Evolutionary conservation across 2,329 filamentous ascomycete species (phyloP), one percentile per base, ranked within the genome.

Genomic region (Exserohilum turcica): DNA sequence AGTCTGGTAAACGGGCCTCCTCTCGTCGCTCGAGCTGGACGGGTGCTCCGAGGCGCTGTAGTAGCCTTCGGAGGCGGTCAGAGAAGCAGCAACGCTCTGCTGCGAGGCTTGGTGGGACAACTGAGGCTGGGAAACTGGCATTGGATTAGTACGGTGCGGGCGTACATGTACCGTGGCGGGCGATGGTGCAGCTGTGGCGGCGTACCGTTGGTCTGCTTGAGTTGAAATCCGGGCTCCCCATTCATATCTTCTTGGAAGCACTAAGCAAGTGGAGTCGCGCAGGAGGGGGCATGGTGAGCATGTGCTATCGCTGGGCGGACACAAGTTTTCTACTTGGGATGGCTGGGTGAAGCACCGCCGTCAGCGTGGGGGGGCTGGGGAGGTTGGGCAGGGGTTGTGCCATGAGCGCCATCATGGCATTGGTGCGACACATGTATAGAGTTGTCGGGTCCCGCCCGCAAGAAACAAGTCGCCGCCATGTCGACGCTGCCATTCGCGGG

Each of bases 51-150:
- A 77, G 49, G 79, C 67, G 53, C 77, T 80, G 69, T 79, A 80
- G 73, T 79, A 82, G 66, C 80, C 78, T 64, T 81, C 78, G 18
- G 76, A 78, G 24, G 79, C 79, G 32, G 78, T 74, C 57, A 81
- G 74, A 16, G 77, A 79, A 19, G 77, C 79, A 35, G 78, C 74
- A 56, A 81, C 74, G 60, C 77, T 79, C 57, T 78, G 78, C 57
- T 77, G 72, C 3, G 78, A 80, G 48, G 61, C 56, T 39, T 72
- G 70, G 54, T 77, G 74, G 6, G 72, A 71, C 33, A 78, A 64
- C 48, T 68, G 73, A 12, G 76, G 76, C 53, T 62, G 69, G 48
- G 70, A 74, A 51, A 77, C 76, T 78, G 63, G 33, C 39, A 10
- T 35, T 36, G 28, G 12, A 49, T 69, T 43, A 64, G 65, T 60